Base-by-base conservation (phyloP, 2,329 filamentous ascomycete genomes). In the Didymella pinodella region DNA sequence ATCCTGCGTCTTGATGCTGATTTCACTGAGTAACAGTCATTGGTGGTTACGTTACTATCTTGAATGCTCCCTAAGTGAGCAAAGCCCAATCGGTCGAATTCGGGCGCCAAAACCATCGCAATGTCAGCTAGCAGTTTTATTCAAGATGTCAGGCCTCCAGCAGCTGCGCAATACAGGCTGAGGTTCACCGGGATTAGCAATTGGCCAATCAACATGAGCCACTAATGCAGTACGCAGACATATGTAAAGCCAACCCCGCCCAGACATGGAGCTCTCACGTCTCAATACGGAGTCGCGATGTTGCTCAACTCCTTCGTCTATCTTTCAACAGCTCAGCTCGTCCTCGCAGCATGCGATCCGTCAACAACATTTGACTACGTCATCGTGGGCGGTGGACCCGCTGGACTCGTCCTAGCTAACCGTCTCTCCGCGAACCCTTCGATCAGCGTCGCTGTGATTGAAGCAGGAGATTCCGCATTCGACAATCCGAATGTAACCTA, bases 321-420 rank as follows among this genome's bases (percentile, higher is more conserved):
- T 1, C 12, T 59, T 4, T 28, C 46, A 25, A 40, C 48, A 36
- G n/a, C 49, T 16, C 62, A 59, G 29, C 7, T 49, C 26, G 44
- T 57, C 32, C 43, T 59, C n/a, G 59, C 61, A 41, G 29, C 61
- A 47, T 65, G 61, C 43, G 49, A 60, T n/a, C 28, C 62, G 1
- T 12, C 58, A 10, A 48, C 59, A 14, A 60, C 61, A 2, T 77
- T 68, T 55, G 69, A 76, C 55, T 75, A 75, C 61, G 61, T 77
- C 49, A 71, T 77, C 45, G 61, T 77, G 1, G 75, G 75, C 6
- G 74, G 68, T 14, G 75, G 75, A 2, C 65, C 68, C 14, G 72
- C 72, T n/a, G 74, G 75, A 10, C 65, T 76, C n/a, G 48, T 73
- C 1, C 32, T 75, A 2, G 75, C 74, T 2, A 69, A 71, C 38